phyloP scores from a whole-genome alignment of 2,329 filamentous ascomycete genomes.

The Neoarthrinium moseri region DNA sequence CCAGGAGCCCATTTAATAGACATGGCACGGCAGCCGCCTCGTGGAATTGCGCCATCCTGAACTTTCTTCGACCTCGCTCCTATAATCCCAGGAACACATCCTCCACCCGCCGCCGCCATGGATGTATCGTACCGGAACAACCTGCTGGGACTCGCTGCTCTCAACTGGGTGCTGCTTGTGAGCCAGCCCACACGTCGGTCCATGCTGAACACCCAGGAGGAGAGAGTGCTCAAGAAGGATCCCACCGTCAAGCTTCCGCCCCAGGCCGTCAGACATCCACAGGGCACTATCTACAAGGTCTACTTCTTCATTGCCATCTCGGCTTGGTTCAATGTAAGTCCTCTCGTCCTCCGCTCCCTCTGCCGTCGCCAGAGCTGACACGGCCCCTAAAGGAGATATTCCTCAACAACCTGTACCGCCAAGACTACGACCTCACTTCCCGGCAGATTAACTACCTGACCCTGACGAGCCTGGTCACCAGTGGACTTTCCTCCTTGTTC shows the following conservation, averaged over 20 bases:
- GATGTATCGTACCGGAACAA: constrained; percentile 22
- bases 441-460: constrained; percentile 34
- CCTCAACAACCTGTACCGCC: constrained; percentile 24
- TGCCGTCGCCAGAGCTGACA: not conserved
- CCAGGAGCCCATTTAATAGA: constrained; percentile 1
- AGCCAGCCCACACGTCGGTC: constrained; percentile 25
- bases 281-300: constrained; percentile 39
- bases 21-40: constrained; percentile 3
- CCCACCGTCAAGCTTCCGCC: constrained; percentile 12
- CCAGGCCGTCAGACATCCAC: constrained; percentile 32
- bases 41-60: constrained; percentile 10
- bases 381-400: constrained; percentile 8
- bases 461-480: constrained; percentile 46
- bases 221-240: constrained; percentile 11
- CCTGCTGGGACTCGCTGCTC: constrained; percentile 19
- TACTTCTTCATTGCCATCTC: constrained; percentile 41
- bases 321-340: constrained; percentile 42
- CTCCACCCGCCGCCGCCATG: constrained; percentile 5
- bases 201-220: constrained; percentile 14
- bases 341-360: not conserved
- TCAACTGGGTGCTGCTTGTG: constrained; percentile 22
- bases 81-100: constrained; percentile 5
- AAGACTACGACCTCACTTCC: constrained; percentile 23
- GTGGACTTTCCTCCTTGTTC: constrained; percentile 42
- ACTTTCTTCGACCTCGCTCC: not conserved